These are phyloP conservation scores for Eimeria sp. DNA, from an alignment of 169 alveolate genomes.

Conservation along the genomic window DNA sequence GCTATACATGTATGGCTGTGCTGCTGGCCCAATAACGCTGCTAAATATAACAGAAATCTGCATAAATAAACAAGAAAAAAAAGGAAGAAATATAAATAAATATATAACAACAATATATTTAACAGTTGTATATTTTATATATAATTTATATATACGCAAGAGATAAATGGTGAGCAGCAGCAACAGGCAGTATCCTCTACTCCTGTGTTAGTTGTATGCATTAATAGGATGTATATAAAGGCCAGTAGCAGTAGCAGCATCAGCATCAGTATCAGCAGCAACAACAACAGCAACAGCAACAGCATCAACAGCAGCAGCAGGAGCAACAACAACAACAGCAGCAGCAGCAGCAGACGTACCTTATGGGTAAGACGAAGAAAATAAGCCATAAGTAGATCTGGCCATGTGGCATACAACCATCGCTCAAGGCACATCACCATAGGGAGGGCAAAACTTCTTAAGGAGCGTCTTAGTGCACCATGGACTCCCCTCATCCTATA, in stretches of 20 bases:
- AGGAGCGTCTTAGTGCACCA: constrained; percentile 6
- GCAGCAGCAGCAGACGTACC: neutral
- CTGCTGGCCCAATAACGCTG: constrained; percentile 81
- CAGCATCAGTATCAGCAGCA: too few species aligned
- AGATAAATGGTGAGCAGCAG: too few species aligned
- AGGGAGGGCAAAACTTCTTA: constrained; percentile 39
- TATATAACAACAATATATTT: neutral
- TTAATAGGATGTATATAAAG: neutral
- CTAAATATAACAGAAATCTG: constrained; percentile 76
- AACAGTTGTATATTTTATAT: too few species aligned
- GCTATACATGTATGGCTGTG: constrained; percentile 71
- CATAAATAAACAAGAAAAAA: neutral
- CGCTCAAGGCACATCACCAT: constrained; percentile 52
- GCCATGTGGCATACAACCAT: constrained; percentile 58
- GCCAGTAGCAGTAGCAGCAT: too few species aligned
- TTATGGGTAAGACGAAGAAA: constrained; percentile 40
- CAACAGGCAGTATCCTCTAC: too few species aligned
- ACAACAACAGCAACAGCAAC: too few species aligned
- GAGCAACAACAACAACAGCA: neutral
- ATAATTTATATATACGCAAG: too few species aligned
- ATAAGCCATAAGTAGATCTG: constrained; percentile 37
- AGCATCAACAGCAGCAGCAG: neutral
- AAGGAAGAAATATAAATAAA: neutral
- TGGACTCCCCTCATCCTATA: constrained; percentile 51
- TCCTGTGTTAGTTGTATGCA: too few species aligned